Evolutionary conservation across 1,284 basidiomycete species (phyloP), one percentile per base, ranked within the genome.

Genomic region (Cronartium quercuum): DNA sequence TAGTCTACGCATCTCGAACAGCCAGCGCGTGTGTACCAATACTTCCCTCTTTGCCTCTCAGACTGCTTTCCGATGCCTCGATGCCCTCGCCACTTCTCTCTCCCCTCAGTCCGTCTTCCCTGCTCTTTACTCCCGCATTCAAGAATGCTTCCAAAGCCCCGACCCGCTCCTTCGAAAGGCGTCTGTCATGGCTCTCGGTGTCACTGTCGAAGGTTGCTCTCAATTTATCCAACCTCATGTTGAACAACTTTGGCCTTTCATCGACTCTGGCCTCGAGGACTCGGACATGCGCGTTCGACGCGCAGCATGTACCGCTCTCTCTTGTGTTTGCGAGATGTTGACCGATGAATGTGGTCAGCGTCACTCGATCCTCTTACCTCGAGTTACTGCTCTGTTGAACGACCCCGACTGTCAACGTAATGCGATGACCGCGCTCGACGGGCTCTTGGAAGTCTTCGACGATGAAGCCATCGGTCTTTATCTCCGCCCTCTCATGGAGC

Each of bases 71-170:
- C 92, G 96, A 78, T 91, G 94, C 77, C 90, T 99, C 77, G 96
- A 99, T 82, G 88, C 89, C 71, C 89, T 99, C 67, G 90, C 95
- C 24, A 97, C 95, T 76, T 90, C 89, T 78, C 87, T 99, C 10
- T 96, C 96, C 35, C 96, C 96, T 13, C 87, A 88, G 71, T 95
- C 98, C 84, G 95, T 98, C 78, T 98, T 98, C 89, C 94, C 94
- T 38, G 88, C 92, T 21, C 88, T 99, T 66, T 90, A 91, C 76
- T 84, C 83, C 68, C 81, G 81, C 76, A 82, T 84, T 77, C 83
- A 83, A 77, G 87, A 94, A 78, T 90, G 96, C 75, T 85, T 86
- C 13, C 92, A 90, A 5, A 82, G 87, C n/a, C 89, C 95, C 78
- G 86, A 90, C 1, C 84, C 88, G 69, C 83, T 86, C 78, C 84